Percentiles rank a stretch among this genome's conserved stretches.
Evolutionary conservation across 805 yeast genomes (phyloP).

Genomic region (Saturnispora besseyi): DNA sequence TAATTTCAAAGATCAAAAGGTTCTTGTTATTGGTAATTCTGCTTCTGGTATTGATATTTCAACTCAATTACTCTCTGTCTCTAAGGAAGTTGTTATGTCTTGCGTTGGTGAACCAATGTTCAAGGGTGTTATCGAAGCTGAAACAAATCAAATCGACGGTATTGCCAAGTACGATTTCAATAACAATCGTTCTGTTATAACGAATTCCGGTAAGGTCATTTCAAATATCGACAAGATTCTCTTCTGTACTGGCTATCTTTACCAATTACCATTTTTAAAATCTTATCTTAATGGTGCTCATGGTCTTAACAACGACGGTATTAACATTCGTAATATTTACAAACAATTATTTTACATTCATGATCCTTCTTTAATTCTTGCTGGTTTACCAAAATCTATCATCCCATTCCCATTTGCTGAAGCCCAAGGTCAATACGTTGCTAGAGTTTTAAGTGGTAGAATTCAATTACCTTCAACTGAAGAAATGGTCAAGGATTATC

Average conservation of each 20-base stretch:
- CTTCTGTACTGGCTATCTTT: constrained; percentile 70
- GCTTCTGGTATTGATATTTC: constrained; percentile 65
- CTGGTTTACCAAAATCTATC: constrained; percentile 37
- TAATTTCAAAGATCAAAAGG: constrained; percentile 28
- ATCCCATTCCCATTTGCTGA: constrained; percentile 44
- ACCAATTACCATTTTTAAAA: constrained; percentile 54
- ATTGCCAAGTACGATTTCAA: constrained; percentile 21
- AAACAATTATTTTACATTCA: constrained; percentile 38
- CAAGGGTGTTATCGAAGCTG: constrained; percentile 21
- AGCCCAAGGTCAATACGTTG: constrained; percentile 37
- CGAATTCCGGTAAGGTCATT: constrained; percentile 40
- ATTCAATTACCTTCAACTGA: constrained; percentile 31
- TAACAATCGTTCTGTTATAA: constrained; percentile 29
- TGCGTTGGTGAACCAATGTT: constrained; percentile 24
- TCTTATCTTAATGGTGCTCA: constrained; percentile 21
- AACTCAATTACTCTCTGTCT: constrained; percentile 25
- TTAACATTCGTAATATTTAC: constrained; percentile 31
- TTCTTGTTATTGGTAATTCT: constrained; percentile 36
- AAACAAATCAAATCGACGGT: constrained; percentile 21
- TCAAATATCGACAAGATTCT: constrained; percentile 46
- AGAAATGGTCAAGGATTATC: constrained; percentile 30
- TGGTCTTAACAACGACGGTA: constrained; percentile 28
- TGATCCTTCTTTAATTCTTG: constrained; percentile 36
- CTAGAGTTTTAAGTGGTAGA: constrained; percentile 35
- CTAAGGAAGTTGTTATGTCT: constrained; percentile 24